A percentile compares a stretch with the other conserved stretches of the same genome.
Conservation (phyloP, 352 stramenopile genomes). For the Elongisporangium undulatum region DNA sequence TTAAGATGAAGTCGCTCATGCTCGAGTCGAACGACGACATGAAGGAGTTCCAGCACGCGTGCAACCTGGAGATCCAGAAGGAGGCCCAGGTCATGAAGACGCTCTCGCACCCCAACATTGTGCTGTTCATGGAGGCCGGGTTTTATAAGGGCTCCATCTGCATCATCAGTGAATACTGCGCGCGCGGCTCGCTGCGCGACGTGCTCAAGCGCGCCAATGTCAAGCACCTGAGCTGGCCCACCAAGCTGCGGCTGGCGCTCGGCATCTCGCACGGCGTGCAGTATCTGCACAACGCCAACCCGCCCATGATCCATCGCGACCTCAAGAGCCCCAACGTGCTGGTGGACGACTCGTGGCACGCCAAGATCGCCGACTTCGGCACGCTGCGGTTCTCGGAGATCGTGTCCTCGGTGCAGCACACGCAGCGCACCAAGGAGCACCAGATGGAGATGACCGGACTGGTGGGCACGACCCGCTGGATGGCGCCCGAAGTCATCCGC, state of each 20-base stretch:
- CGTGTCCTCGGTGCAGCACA: slow-evolving; percentile 59
- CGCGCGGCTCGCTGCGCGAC: slow-evolving; percentile 93
- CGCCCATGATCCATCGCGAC: slow-evolving; percentile 89
- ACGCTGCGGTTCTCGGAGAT: slow-evolving; percentile 85
- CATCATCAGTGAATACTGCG: slow-evolving; percentile 96
- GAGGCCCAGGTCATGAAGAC: slow-evolving; percentile 81
- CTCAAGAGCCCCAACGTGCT: slow-evolving; percentile 90
- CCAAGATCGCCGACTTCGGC: slow-evolving; percentile 90
- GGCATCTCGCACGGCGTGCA: slow-evolving; percentile 85
- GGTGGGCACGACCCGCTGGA: slow-evolving; percentile 86
- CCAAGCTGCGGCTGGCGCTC: slow-evolving; percentile 69
- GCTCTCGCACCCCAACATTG: slow-evolving; percentile 82
- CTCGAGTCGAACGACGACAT: slow-evolving; percentile 58
- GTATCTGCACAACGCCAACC: slow-evolving; percentile 88
- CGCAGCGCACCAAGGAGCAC: slow-evolving; percentile 17
- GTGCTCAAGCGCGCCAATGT: slow-evolving; percentile 81
- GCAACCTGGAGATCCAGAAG: slow-evolving; percentile 81
- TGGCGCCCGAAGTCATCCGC: slow-evolving; percentile 88
- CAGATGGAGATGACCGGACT: slow-evolving; percentile 82
- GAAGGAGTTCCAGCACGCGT: slow-evolving; percentile 75
- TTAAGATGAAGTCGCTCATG: slow-evolving; percentile 90
- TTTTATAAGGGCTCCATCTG: slow-evolving; percentile 87
- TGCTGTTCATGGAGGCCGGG: slow-evolving; percentile 86
- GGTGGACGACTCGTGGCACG: slow-evolving; percentile 86
- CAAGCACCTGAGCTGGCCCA: slow-evolving; percentile 75